phyloP scores from a whole-genome alignment of 2,329 filamentous ascomycete genomes.

The Apiospora kogelbergensis region DNA sequence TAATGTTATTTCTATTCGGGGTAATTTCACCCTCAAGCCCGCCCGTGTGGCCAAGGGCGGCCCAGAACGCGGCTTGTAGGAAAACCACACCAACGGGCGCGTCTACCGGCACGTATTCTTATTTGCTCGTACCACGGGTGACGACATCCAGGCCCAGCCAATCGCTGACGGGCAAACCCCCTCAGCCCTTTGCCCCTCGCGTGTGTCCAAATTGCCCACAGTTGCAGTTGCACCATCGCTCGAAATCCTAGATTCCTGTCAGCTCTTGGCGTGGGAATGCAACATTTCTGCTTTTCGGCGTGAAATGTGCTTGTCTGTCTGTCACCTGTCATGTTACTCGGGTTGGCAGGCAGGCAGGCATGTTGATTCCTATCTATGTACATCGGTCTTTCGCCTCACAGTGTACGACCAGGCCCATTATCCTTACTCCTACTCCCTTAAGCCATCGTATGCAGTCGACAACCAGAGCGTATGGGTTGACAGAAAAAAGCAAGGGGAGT shows the following conservation, averaged over 20 bases:
- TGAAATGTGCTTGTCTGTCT: not conserved
- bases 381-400: not conserved
- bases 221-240: not conserved
- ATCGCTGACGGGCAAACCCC: not conserved
- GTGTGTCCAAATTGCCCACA: not conserved
- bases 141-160: slow-evolving; percentile 7
- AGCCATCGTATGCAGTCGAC: not conserved
- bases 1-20: slow-evolving; percentile 5
- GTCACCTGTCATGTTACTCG: not conserved
- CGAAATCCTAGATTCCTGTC: not conserved
- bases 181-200: not conserved
- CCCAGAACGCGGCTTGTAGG: not conserved
- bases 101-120: slow-evolving; percentile 4
- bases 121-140: slow-evolving; percentile 9
- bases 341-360: not conserved
- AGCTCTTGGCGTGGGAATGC: not conserved
- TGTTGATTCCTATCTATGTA: not conserved
- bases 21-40: not conserved
- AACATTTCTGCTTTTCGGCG: not conserved
- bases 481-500: not conserved
- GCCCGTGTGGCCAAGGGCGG: not conserved
- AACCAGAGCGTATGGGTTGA: not conserved
- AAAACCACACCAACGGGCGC: not conserved
- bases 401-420: not conserved
- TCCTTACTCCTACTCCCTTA: not conserved